Percentiles rank a stretch among this genome's conserved stretches.
Conservation (phyloP, 2,329 filamentous ascomycete genomes). For the Paracorniculantispora psalliotae region DNA sequence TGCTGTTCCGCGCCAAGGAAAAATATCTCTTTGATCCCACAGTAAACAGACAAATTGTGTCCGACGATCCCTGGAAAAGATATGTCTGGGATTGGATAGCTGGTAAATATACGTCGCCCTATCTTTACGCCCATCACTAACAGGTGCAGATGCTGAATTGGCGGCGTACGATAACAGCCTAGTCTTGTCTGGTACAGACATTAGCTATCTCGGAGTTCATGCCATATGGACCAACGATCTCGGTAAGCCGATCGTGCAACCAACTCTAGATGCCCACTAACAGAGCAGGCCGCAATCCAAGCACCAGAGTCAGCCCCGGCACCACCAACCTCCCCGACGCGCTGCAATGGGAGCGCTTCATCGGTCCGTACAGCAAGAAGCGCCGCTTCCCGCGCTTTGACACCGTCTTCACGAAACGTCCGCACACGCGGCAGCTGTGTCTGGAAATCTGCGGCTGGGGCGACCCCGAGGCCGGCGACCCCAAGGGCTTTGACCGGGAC, state of each 20-base stretch:
- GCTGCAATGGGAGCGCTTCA: conserved; percentile 54
- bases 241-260: conserved; percentile 39
- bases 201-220: conserved; percentile 70
- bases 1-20: conserved; percentile 56
- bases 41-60: conserved; percentile 61
- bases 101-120: conserved; percentile 39
- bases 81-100: conserved; percentile 75
- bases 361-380: conserved; percentile 60
- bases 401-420: conserved; percentile 57
- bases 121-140: background rate
- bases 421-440: conserved; percentile 68
- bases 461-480: conserved; percentile 45
- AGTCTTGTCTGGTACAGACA: conserved; percentile 61
- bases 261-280: conserved; percentile 20
- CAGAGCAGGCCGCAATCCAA: conserved; percentile 38
- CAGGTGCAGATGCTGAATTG: conserved; percentile 51
- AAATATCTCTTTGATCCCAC: conserved; percentile 60
- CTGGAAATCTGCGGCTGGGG: conserved; percentile 72
- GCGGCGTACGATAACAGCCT: conserved; percentile 65
- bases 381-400: conserved; percentile 58
- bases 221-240: conserved; percentile 68
- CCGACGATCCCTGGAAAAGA: conserved; percentile 69
- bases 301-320: conserved; percentile 43
- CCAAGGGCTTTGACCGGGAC: conserved; percentile 38
- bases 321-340: conserved; percentile 40